Base-by-base conservation (phyloP, 2,329 filamentous ascomycete genomes). In the Talaromyces funiculosus region DNA sequence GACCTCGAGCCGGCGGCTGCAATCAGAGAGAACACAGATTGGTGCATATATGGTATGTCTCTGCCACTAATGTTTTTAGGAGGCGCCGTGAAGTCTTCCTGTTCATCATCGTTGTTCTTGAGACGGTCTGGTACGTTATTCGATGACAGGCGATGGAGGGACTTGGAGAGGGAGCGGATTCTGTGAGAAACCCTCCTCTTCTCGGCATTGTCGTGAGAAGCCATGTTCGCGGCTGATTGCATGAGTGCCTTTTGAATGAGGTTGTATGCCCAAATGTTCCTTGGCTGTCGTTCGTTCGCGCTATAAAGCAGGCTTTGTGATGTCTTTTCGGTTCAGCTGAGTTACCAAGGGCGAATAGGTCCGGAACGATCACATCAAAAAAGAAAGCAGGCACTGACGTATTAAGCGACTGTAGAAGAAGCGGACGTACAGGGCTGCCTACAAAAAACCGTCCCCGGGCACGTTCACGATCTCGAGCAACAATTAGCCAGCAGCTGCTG, bases 1-100 rank as follows among this genome's bases (percentile, higher is more conserved):
- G 89, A 87, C 62, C 86, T 86, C 31, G 90, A 92, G 6, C 92
- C 90, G 38, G 91, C 91, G 16, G 91, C 90, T 6, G 92, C 90
- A 66, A 97, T 92, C 76, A 97, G 85, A 58, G 91, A 92, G 73
- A 97, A 96, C 59, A 97, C 87, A 65, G 90, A 95, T 80, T 96
- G 92, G 74, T 96, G 94, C 86, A 96, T 90, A 69, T 92, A 90
- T 63, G 81, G 76, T 53, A 78, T 71, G 45, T 78, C 76, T 57
- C 76, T 72, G 60, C 75, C 75, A 37, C 71, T 68, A n/a, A 74
- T 73, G 42, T 67, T 69, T 35, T 65, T 68, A n/a, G 79, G 81
- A 2, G 82, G 80, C 55, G 83, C 83, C 14, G 83, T 84, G 62
- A 83, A 82, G 70, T 87, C 85, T 40, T 85, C 81, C 18, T 87